phyloP scores from a whole-genome alignment of 352 stramenopile species.

The Globisporangium lucens region DNA sequence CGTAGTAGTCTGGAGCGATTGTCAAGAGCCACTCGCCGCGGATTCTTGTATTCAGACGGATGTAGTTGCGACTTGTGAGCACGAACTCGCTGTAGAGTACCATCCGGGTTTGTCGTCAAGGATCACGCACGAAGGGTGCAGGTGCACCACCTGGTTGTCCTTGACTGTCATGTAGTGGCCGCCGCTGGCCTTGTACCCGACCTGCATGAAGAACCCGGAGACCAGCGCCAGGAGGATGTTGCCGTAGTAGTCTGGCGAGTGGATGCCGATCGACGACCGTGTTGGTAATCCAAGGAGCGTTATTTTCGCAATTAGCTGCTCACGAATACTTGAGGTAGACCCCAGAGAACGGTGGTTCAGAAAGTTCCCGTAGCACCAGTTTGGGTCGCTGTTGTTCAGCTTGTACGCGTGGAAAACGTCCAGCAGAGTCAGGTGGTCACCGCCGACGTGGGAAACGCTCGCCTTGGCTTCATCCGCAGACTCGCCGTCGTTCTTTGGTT shows the following conservation, averaged over 20 bases:
- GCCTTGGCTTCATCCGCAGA: constrained; percentile 96
- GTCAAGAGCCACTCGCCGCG: constrained; percentile 84
- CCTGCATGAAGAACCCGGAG: constrained; percentile 97
- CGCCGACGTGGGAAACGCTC: constrained; percentile 93
- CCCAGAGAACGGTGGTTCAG: constrained; percentile 94
- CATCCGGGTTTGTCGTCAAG: constrained; percentile 94
- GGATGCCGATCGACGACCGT: constrained; percentile 75
- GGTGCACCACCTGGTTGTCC: constrained; percentile 97
- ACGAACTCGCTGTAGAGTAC: constrained; percentile 99
- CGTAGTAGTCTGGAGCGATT: constrained; percentile 96
- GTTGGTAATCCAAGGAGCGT: constrained; percentile 88
- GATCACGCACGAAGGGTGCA: constrained; percentile 97
- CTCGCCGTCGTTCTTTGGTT: constrained; percentile 95
- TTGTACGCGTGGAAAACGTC: constrained; percentile 99
- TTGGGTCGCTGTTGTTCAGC: constrained; percentile 82
- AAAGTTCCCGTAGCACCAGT: constrained; percentile 99
- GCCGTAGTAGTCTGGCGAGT: constrained; percentile 85
- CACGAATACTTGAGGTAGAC: constrained; percentile 92
- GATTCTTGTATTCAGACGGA: constrained; percentile 96
- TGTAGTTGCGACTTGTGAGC: constrained; percentile 98
- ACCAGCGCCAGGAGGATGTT: constrained; percentile 94
- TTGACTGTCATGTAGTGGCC: constrained; percentile 99
- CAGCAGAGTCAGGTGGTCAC: constrained; percentile 97
- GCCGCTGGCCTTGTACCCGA: constrained; percentile 85
- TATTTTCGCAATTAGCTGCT: constrained; percentile 97